Conservation (phyloP, 2,329 filamentous ascomycete species). For the Hymenoscyphus linearis region DNA sequence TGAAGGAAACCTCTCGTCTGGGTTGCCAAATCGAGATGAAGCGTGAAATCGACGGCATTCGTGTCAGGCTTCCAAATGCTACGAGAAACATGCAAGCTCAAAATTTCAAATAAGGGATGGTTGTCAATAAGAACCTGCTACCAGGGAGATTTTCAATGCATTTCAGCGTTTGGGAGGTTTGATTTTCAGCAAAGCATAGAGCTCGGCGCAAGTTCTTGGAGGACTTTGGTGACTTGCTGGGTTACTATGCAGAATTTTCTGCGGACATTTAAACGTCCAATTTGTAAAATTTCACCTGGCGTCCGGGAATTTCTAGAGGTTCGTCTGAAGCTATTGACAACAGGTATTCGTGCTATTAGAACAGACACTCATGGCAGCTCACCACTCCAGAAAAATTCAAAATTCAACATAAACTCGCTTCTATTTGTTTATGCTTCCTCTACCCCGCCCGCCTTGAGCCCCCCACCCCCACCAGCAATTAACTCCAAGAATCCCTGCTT, state of each 20-base stretch:
- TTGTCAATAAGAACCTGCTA: slow-evolving; percentile 6
- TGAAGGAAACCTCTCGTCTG: slow-evolving; percentile 61
- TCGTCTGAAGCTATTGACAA: not conserved
- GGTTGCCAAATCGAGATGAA: slow-evolving; percentile 68
- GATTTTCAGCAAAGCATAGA: not conserved
- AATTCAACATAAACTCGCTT: not conserved
- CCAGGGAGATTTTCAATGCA: not conserved
- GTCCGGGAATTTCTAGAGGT: not conserved
- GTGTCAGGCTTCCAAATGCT: slow-evolving; percentile 84
- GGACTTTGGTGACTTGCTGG: not conserved
- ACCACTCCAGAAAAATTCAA: slow-evolving; percentile 20
- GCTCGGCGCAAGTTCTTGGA: slow-evolving; percentile 4
- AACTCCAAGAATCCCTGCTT: slow-evolving; percentile 94
- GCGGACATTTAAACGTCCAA: slow-evolving; percentile 22
- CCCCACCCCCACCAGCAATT: slow-evolving; percentile 63
- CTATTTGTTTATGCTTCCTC: slow-evolving; percentile 31
- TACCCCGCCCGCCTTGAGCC: slow-evolving; percentile 52
- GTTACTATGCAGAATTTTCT: slow-evolving; percentile 10
- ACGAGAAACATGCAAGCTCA: slow-evolving; percentile 93
- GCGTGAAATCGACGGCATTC: slow-evolving; percentile 80
- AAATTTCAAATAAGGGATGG: slow-evolving; percentile 59
- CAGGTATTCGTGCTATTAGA: not conserved
- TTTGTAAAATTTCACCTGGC: slow-evolving; percentile 19
- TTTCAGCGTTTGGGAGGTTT: not conserved
- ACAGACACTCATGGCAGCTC: slow-evolving; percentile 7